Percentiles rank a stretch among this genome's conserved stretches.
Evolutionary conservation across 2,329 filamentous ascomycete species (phyloP).

Genomic region (Hortaea werneckii): DNA sequence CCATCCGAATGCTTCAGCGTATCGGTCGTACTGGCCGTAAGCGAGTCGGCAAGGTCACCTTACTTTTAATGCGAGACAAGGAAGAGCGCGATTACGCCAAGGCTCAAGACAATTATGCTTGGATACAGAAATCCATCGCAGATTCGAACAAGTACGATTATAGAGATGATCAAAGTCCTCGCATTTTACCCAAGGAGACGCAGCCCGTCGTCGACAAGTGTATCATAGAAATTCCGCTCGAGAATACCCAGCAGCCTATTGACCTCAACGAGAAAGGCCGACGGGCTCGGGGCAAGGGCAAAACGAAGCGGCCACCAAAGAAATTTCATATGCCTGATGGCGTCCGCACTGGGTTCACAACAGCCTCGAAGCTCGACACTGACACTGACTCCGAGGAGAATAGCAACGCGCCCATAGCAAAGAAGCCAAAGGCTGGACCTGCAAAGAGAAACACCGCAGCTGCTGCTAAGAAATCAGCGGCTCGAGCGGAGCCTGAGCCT

Average conservation of each 20-base stretch:
- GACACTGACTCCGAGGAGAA: slow-evolving; percentile 26
- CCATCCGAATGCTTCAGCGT: slow-evolving; percentile 93
- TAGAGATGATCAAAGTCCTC: slow-evolving; percentile 71
- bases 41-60: slow-evolving; percentile 73
- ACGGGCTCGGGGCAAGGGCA: slow-evolving; percentile 38
- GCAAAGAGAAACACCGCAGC: slow-evolving; percentile 14
- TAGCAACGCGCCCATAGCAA: slow-evolving; percentile 7
- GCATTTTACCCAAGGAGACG: slow-evolving; percentile 74
- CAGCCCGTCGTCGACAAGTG: slow-evolving; percentile 73
- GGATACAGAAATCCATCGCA: slow-evolving; percentile 88
- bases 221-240: slow-evolving; percentile 75
- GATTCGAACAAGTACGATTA: slow-evolving; percentile 79
- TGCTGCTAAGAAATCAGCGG: slow-evolving; percentile 12
- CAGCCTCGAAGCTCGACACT: slow-evolving; percentile 48
- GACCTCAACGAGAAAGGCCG: slow-evolving; percentile 57
- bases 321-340: slow-evolving; percentile 97
- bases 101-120: slow-evolving; percentile 88
- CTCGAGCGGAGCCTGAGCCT: slow-evolving; percentile 13
- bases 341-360: slow-evolving; percentile 80
- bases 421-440: slow-evolving; percentile 12
- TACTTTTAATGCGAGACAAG: slow-evolving; percentile 88
- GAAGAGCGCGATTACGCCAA: slow-evolving; percentile 80
- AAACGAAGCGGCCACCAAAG: slow-evolving; percentile 63
- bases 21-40: slow-evolving; percentile 97
- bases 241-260: slow-evolving; percentile 61